Percentiles rank a stretch among this genome's conserved stretches.
phyloP scores from a whole-genome alignment of 805 yeast genomes.

The Yamadazyma tumulicola region DNA sequence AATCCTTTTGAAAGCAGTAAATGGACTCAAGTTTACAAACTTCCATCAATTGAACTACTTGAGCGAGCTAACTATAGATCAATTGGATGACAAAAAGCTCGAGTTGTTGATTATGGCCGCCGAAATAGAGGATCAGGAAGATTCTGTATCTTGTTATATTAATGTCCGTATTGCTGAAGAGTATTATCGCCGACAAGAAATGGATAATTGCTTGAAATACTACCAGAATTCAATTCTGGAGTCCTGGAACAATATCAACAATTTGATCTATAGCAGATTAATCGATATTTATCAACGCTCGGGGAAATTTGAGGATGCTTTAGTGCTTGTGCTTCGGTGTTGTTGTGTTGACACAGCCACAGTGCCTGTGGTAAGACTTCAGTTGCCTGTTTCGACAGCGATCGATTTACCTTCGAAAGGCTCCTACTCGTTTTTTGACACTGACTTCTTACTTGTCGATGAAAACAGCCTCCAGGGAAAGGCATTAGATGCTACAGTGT shows the following conservation, averaged over 20 bases:
- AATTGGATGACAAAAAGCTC: constrained; percentile 4
- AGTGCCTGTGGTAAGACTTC: background rate
- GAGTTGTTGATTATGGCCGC: background rate
- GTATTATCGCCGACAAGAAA: constrained; percentile 19
- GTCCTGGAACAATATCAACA: constrained; percentile 5
- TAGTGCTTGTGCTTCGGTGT: background rate
- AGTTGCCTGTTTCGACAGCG: background rate
- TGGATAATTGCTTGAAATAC: constrained; percentile 17
- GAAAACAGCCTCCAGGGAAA: constrained; percentile 8
- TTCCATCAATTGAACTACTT: constrained; percentile 9
- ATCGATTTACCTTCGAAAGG: constrained; percentile 1
- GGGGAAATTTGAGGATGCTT: constrained; percentile 1
- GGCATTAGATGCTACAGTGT: constrained; percentile 6
- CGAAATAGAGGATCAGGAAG: background rate
- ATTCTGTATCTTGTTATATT: constrained; percentile 3
- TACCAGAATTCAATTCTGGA: constrained; percentile 4
- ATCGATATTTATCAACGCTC: constrained; percentile 5
- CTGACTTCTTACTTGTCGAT: constrained; percentile 16
- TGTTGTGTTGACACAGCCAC: background rate
- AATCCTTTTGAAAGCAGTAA: constrained; percentile 16
- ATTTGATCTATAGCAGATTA: constrained; percentile 3
- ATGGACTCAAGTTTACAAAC: background rate
- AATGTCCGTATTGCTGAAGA: constrained; percentile 29
- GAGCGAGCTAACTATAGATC: background rate
- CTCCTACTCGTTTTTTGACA: constrained; percentile 12